Percentiles rank a stretch among this genome's conserved stretches.
phyloP scores from a whole-genome alignment of 2,329 filamentous ascomycete species.

The Exophiala aquamarina region DNA sequence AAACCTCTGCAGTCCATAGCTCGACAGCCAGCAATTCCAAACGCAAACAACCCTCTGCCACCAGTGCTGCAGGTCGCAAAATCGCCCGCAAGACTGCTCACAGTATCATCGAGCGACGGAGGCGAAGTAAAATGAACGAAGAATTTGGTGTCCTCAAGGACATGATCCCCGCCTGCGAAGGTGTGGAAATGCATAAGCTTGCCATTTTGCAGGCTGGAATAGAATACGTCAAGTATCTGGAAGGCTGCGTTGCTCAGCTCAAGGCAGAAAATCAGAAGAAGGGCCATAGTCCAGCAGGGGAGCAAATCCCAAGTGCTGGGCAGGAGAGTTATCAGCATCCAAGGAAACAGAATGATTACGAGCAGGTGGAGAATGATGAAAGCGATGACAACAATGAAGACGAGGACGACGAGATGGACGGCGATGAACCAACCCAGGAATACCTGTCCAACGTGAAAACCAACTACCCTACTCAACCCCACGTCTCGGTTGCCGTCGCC shows the following conservation, averaged over 20 bases:
- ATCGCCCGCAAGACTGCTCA: constrained; percentile 95
- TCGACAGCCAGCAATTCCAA: constrained; percentile 52
- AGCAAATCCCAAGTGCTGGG: no score
- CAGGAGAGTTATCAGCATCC: no score
- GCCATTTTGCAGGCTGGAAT: constrained; percentile 95
- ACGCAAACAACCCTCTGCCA: constrained; percentile 73
- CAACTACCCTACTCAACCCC: background rate
- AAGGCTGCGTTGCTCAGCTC: constrained; percentile 80
- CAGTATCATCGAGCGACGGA: constrained; percentile 84
- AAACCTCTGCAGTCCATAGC: constrained; percentile 25
- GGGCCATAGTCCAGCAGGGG: background rate
- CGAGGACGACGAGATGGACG: constrained; percentile 1
- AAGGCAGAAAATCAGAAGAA: constrained; percentile 46
- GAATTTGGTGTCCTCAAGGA: constrained; percentile 91
- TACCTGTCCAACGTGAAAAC: constrained; percentile 4
- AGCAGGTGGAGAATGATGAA: constrained; percentile 14
- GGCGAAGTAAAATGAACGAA: constrained; percentile 97
- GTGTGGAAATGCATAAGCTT: constrained; percentile 95
- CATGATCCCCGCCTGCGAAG: constrained; percentile 94
- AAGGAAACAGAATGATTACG: background rate
- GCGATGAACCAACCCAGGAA: constrained; percentile 1
- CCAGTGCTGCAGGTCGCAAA: constrained; percentile 86
- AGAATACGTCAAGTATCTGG: constrained; percentile 91
- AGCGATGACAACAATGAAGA: constrained; percentile 12
- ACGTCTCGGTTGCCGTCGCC: constrained; percentile 1